Evolutionary conservation across 202 grass and related monocot genomes (phyloP).

Genomic region (Bolboschoenoplectus hybrid): DNA sequence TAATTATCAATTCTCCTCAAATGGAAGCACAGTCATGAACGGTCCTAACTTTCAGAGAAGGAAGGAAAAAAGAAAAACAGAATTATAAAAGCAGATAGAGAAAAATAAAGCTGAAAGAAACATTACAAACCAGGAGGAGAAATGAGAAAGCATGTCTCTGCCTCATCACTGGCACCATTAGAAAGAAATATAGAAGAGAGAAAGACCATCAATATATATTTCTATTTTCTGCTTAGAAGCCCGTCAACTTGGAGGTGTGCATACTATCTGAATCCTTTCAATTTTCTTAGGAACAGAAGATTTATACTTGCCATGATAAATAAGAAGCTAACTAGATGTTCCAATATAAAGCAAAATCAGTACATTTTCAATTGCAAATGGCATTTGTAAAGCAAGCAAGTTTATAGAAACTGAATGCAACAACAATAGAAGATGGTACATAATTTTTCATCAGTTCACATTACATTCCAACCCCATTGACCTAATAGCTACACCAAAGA

Average conservation of each 20-base stretch:
- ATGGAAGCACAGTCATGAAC: too few species aligned
- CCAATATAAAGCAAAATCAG: neutral
- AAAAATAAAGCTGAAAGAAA: too few species aligned
- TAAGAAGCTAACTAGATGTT: neutral
- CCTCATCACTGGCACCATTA: neutral
- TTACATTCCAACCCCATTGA: neutral
- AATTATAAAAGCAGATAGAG: too few species aligned
- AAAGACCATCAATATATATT: neutral
- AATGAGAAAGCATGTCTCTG: neutral
- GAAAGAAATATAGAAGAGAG: neutral
- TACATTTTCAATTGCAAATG: neutral
- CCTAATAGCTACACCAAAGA: conserved; percentile 9
- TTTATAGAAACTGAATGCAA: neutral
- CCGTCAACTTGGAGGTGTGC: too few species aligned
- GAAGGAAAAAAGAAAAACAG: too few species aligned
- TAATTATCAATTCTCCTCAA: too few species aligned
- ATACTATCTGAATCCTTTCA: neutral
- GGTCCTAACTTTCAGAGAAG: too few species aligned
- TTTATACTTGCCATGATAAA: neutral
- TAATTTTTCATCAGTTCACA: neutral
- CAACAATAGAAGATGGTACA: neutral
- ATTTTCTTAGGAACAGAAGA: neutral
- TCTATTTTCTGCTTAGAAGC: too few species aligned
- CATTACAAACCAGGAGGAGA: too few species aligned
- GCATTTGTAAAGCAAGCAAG: neutral